These are phyloP conservation scores for Podosphaera xanthii DNA, from an alignment of 2,329 filamentous ascomycete genomes.

Conservation along the genomic window DNA sequence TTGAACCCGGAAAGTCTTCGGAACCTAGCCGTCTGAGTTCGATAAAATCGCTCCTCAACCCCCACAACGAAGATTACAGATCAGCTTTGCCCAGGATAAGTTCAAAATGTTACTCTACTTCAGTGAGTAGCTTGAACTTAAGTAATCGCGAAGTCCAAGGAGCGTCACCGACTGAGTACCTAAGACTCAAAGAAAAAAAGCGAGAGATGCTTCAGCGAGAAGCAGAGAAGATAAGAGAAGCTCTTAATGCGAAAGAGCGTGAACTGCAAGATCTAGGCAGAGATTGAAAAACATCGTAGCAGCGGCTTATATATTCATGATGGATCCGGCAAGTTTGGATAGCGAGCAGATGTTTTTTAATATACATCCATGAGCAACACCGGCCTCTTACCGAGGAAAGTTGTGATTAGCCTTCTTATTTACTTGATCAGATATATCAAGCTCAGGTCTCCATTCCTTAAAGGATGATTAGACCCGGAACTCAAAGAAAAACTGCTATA, in stretches of 20 bases:
- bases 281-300: neutral
- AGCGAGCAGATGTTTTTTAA: too few relatives aligned
- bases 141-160: slow-evolving; percentile 10
- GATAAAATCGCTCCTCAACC: slow-evolving; percentile 56
- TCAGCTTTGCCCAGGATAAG: slow-evolving; percentile 5
- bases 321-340: too few relatives aligned
- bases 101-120: slow-evolving; percentile 5
- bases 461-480: too few relatives aligned
- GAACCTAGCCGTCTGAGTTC: slow-evolving; percentile 42
- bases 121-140: slow-evolving; percentile 1
- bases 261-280: slow-evolving; percentile 13
- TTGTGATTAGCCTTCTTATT: too few relatives aligned
- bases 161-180: slow-evolving; percentile 21
- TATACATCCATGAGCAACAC: too few relatives aligned
- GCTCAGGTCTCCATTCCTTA: too few relatives aligned
- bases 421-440: too few relatives aligned
- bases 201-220: slow-evolving; percentile 46
- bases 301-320: neutral
- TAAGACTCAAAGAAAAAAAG: slow-evolving; percentile 33
- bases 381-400: too few relatives aligned
- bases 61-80: slow-evolving; percentile 13
- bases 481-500: too few relatives aligned
- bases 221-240: slow-evolving; percentile 43
- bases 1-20: slow-evolving; percentile 18
- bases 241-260: slow-evolving; percentile 14